Base-by-base conservation (phyloP, 805 yeast species). In the Pichia ethanolica region DNA sequence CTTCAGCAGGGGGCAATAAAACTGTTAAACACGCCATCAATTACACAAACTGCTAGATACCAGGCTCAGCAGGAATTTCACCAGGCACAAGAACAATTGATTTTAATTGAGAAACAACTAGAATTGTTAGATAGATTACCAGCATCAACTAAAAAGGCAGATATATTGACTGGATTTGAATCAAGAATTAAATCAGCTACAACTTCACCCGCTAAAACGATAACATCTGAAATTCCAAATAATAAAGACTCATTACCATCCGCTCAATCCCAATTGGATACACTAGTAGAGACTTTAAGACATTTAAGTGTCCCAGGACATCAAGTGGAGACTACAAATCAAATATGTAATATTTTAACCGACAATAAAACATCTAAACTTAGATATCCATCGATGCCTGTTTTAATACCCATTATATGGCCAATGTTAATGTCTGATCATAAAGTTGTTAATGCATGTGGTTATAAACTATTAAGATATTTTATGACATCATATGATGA, bases 61-160 rank as follows among this genome's bases (percentile, higher is more conserved):
- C 37, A 51, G 14, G 49, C 54, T 6, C 48, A 49, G 32, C 37
- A 26, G 13, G 55, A 51, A 32, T 39, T 51, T 27, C 42, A 42
- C 7, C 44, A 49, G 14, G 43, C 44, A 27, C 28, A 44, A 6
- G 51, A 50, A 12, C 41, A 35, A 7, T 43, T 46, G 6, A 26
- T 30, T 13, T 47, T 47, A 42, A 36, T 45, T 6, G 47, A 43
- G 25, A 42, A 39, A 25, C 39, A 37, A 37, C 32, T 51, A 10
- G 45, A 45, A n/a, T 39, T 33, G 7, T 25, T 39, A 8, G 51
- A 40, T 32, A 11, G 50, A 38, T 27, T 45, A 8, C 35, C 39
- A 13, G 8, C 10, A 26, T 20, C 33, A 20, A 13, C 39, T 14
- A 12, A 14, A 7, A 34, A 35, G n/a, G 7, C 37, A 32, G 9